Evolutionary conservation across 306 rosid species (phyloP).

Genomic region (Leucaena leucocephala): DNA sequence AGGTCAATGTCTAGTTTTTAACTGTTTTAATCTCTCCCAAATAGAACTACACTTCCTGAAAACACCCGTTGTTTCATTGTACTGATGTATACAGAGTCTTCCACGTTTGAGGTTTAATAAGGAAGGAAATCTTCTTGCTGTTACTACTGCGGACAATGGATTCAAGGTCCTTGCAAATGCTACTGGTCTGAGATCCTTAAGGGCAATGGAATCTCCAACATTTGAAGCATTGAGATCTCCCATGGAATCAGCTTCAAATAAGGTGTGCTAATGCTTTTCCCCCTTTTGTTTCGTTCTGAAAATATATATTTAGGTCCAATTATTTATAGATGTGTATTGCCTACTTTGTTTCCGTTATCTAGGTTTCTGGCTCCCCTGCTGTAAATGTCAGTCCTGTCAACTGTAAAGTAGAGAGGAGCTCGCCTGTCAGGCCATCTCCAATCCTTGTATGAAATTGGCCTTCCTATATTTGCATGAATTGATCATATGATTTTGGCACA

Average conservation of each 20-base stretch:
- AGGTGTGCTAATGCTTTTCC: conserved; percentile 49
- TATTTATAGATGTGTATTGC: background rate
- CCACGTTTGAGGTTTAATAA: conserved; percentile 83
- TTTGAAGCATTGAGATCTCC: conserved; percentile 77
- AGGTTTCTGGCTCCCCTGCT: conserved; percentile 71
- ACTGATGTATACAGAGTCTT: conserved; percentile 59
- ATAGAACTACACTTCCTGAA: background rate
- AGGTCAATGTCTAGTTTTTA: conserved; percentile 48
- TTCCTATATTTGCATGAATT: conserved; percentile 14
- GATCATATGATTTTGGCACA: conserved; percentile 23
- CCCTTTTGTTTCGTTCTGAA: conserved; percentile 22
- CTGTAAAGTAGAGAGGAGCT: conserved; percentile 82
- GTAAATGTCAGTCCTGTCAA: conserved; percentile 61
- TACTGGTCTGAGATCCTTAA: conserved; percentile 64
- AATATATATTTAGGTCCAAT: conserved; percentile 1
- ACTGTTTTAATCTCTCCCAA: conserved; percentile 27
- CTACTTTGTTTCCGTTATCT: conserved; percentile 35
- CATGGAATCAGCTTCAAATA: conserved; percentile 61
- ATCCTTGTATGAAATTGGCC: conserved; percentile 62
- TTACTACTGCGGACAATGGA: conserved; percentile 74
- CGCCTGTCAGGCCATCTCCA: conserved; percentile 76
- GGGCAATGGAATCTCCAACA: conserved; percentile 57
- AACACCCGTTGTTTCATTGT: conserved; percentile 23
- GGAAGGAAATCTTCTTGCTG: conserved; percentile 90
- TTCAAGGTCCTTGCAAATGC: conserved; percentile 78